Base-by-base conservation (phyloP, 2,329 filamentous ascomycete genomes). In the Nigrospora oryzae region DNA sequence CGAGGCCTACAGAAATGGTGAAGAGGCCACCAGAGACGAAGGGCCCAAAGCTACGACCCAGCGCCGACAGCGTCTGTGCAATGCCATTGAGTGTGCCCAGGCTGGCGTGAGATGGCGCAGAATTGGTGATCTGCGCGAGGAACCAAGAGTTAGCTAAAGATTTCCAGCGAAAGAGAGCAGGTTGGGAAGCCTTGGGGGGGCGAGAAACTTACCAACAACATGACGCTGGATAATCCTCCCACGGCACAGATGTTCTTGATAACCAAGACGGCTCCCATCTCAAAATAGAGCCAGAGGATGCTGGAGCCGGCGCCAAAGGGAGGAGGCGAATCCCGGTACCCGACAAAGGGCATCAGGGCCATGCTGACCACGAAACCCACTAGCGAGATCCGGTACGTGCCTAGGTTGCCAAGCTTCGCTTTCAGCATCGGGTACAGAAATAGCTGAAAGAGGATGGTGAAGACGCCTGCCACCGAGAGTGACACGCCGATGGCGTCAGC, bases 81-180 rank as follows among this genome's bases (percentile, higher is more conserved):
- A 97, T 77, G 11, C 93, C 93, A 58, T 98, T 96, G 23, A 98
- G 74, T 0, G 88, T 89, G 3, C 93, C 93, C 0, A 98, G 76
- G 1, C 87, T 89, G 5, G 85, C 82, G 62, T 91, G 79, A 8
- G 90, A 89, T 0, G 89, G 87, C 0, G 89, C 88, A 1, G 87
- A 94, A 56, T 98, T 98, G 34, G 89, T 97, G 53, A 98, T 90
- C 86, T 91, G 50, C 13, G n/a, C 5, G 23, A 10, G 23, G 23
- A 28, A 28, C 23, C 28, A 35, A 23, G 19, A 17, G 28, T 44
- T 30, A 47, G 23, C 19, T 38, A 37, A 44, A 36, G 48, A 45
- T 34, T 17, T 33, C 38, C 36, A 12, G 19, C 19, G 19, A 16
- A 16, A 23, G 36, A 14, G 41, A 19, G 34, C 32, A 33, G 28